A percentile compares a stretch with the other conserved stretches of the same genome.
phyloP scores from a whole-genome alignment of 768 basidiomycete genomes.

The Calocybe gangraenosa region DNA sequence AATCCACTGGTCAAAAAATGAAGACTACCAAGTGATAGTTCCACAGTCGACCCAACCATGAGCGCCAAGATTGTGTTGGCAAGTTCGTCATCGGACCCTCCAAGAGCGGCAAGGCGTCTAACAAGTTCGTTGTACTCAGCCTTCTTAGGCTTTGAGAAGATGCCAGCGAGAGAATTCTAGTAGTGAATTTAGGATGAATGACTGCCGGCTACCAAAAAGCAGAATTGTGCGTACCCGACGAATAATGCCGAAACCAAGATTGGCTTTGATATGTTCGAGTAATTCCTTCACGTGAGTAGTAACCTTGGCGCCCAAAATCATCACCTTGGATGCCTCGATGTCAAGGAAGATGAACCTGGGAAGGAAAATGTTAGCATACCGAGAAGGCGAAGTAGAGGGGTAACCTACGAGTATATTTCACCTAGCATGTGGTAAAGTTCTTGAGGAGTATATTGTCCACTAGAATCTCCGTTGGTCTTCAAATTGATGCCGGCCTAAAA shows the following conservation, averaged over 20 bases:
- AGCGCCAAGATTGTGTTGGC: constrained; percentile 70
- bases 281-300: constrained; percentile 51
- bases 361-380: neutral
- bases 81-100: constrained; percentile 54
- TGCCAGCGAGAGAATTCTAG: constrained; percentile 32
- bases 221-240: constrained; percentile 34
- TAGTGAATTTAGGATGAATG: constrained; percentile 22
- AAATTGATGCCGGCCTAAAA: constrained; percentile 68
- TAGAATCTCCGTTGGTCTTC: constrained; percentile 47
- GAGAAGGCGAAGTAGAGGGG: neutral
- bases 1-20: neutral
- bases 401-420: constrained; percentile 65
- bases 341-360: constrained; percentile 74
- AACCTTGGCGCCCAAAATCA: constrained; percentile 50
- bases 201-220: neutral
- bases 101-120: constrained; percentile 52
- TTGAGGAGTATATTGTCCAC: constrained; percentile 59
- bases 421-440: constrained; percentile 62
- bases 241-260: constrained; percentile 37
- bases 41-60: constrained; percentile 62
- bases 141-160: constrained; percentile 47
- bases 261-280: constrained; percentile 49
- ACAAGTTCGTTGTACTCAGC: constrained; percentile 47
- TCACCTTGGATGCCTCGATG: constrained; percentile 52
- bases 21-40: constrained; percentile 62